Evolutionary conservation across 2,329 filamentous ascomycete species (phyloP).

Genomic region (Trichophyton rubrum): DNA sequence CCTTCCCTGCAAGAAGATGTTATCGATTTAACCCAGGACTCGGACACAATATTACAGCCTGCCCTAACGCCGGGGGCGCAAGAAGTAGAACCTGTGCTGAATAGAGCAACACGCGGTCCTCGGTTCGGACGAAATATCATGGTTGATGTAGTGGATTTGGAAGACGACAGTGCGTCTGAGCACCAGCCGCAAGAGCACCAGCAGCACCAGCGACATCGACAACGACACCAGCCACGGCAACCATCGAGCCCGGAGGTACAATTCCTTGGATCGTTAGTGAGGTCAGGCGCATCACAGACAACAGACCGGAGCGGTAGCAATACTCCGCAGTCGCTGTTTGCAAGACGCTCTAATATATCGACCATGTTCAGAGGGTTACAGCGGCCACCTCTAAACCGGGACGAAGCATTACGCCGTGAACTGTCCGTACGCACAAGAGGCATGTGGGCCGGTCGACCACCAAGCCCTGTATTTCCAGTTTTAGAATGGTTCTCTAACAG

Average conservation of each 20-base stretch:
- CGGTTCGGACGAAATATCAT: slow-evolving; percentile 28
- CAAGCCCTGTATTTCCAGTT: too few species aligned
- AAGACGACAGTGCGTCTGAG: slow-evolving; percentile 21
- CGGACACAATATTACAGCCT: slow-evolving; percentile 22
- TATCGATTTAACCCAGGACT: slow-evolving; percentile 38
- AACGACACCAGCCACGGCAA: slow-evolving; percentile 11
- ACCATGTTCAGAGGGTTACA: slow-evolving; percentile 10
- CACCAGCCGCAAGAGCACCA: neutral
- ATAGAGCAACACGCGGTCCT: slow-evolving; percentile 19
- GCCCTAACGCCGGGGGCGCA: slow-evolving; percentile 7
- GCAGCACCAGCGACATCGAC: slow-evolving; percentile 11
- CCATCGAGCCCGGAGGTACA: slow-evolving; percentile 37
- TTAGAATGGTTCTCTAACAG: slow-evolving; percentile 7
- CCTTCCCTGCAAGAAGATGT: slow-evolving; percentile 21
- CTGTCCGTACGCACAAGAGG: slow-evolving; percentile 14
- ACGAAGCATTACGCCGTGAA: slow-evolving; percentile 16
- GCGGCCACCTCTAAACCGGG: neutral
- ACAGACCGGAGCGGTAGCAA: neutral
- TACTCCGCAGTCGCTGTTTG: neutral
- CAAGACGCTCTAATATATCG: slow-evolving; percentile 8
- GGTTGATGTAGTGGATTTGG: slow-evolving; percentile 29
- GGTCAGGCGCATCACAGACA: neutral
- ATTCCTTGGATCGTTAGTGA: slow-evolving; percentile 30
- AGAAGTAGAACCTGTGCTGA: neutral
- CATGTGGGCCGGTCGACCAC: slow-evolving; percentile 3